These are phyloP conservation scores for Ogataea trehaloabstinens DNA, from an alignment of 805 yeast genomes.

Conservation along the genomic window DNA sequence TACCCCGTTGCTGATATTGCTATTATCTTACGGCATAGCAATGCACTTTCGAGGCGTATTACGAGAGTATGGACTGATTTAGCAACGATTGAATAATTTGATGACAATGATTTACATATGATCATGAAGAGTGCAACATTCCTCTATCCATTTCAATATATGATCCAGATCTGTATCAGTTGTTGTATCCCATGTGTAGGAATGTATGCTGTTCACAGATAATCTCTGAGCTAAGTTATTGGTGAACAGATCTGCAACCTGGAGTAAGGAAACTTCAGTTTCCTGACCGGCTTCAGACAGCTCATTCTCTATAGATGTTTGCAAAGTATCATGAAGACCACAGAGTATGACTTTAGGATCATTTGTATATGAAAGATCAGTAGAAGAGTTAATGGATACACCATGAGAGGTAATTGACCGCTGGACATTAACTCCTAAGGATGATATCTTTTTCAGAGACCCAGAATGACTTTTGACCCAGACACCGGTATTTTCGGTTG, in stretches of 20 bases:
- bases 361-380: slow-evolving; percentile 72
- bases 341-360: slow-evolving; percentile 69
- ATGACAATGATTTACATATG: neutral
- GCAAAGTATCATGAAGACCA: slow-evolving; percentile 66
- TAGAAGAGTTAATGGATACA: slow-evolving; percentile 71
- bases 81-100: neutral
- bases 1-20: neutral
- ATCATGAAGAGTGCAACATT: neutral
- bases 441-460: slow-evolving; percentile 65
- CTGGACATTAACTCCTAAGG: slow-evolving; percentile 85
- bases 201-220: slow-evolving; percentile 22
- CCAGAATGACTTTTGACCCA: slow-evolving; percentile 50
- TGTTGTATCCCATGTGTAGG: slow-evolving; percentile 2
- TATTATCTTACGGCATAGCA: neutral
- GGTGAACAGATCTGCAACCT: slow-evolving; percentile 44
- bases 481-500: slow-evolving; percentile 81
- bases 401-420: slow-evolving; percentile 89
- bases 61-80: neutral
- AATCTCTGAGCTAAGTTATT: slow-evolving; percentile 41
- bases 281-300: slow-evolving; percentile 12
- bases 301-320: slow-evolving; percentile 48
- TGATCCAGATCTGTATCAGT: neutral
- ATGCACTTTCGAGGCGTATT: neutral
- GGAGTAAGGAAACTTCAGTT: slow-evolving; percentile 18
- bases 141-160: neutral